Base-by-base conservation (phyloP, 2,329 filamentous ascomycete genomes). In the Chaetomium olivaceum region DNA sequence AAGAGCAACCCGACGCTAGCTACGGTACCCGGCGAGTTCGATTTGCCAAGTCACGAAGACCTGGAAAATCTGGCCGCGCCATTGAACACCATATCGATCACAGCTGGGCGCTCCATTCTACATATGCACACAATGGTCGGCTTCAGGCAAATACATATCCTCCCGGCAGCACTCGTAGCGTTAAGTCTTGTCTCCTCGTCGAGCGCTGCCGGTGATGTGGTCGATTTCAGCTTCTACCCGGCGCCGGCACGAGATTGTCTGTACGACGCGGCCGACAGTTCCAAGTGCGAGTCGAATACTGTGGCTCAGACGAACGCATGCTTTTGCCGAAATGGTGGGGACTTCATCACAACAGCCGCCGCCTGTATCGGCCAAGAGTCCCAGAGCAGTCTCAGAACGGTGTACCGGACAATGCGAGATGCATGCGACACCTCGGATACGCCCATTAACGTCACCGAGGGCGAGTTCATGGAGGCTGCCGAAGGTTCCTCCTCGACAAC, bases 301-400 rank as follows among this genome's bases (percentile, higher is more conserved):
- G 75, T 77, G 2, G 54, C 70, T 0, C 73, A 77, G 33, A 75
- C 84, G 67, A 85, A 86, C 69, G 61, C 71, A 2, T 86, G 84
- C 61, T 76, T 85, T 1, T 86, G 84, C 71, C 72, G 73, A 67
- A 84, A 85, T 68, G 74, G 77, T 36, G 80, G 80, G 62, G 75
- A 80, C 68, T 86, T 85, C 72, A 75, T 85, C 66, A 80, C 78
- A 23, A 77, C 77, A 39, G 71, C 81, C 2, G 84, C 83, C 2
- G 69, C 67, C 14, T 86, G 84, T 68, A 71, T 86, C 14, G 82
- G 79, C 8, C 65, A 71, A 19, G 43, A 71, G 3, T 77, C 76
- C 51, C 71, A 73, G 0, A 69, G 25, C 25, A 80, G 84, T 54
- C 68, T 85, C 6, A 67, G 74, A 16, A 63, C 71, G 19, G 81